Base-by-base conservation (phyloP, 2,329 filamentous ascomycete genomes). In the Neocucurbitaria cava region DNA sequence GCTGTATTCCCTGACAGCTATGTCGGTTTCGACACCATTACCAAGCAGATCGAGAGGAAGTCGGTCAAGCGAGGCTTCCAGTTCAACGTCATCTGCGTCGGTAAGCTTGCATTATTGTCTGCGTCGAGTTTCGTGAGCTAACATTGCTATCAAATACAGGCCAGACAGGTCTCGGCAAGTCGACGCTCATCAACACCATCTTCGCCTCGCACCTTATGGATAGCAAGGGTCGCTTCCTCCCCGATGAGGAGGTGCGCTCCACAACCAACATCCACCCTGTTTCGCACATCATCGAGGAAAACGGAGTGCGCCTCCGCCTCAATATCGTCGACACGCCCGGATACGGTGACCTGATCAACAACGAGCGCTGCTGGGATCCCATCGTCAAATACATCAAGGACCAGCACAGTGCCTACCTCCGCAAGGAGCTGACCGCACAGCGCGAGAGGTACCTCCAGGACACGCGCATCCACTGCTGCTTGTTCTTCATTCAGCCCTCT, bases 321-420 rank as follows among this genome's bases (percentile, higher is more conserved):
- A 99, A 98, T 87, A 99, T 99, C 74, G 95, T 99, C 73, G 95
- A 99, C 78, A 99, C 95, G 62, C 95, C 95, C 62, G 95, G 95
- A 64, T 99, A 99, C 74, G 95, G 95, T 75, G 95, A 99, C 74
- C 87, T 97, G 76, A 95, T 99, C 80, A 99, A 99, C 87, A 99
- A 99, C 80, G 95, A 99, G 83, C 90, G 95, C 85, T 99, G 95
- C 88, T 99, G 95, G 95, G 95, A 99, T 77, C 95, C 95, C 62
- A 99, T 99, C 78, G 94, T 99, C 85, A 99, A 99, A 85, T 99
- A 99, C 82, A 99, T 99, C 86, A 99, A 99, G 86, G 95, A 99
- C 81, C 95, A 99, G 84, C 95, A 99, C 85, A 97, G 92, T 48
- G 94, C 95, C 72, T 99, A 98, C 83, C 88, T 99, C 70, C 91